Conservation (phyloP, 2,329 filamentous ascomycete genomes). For the Thelonectria discophora region DNA sequence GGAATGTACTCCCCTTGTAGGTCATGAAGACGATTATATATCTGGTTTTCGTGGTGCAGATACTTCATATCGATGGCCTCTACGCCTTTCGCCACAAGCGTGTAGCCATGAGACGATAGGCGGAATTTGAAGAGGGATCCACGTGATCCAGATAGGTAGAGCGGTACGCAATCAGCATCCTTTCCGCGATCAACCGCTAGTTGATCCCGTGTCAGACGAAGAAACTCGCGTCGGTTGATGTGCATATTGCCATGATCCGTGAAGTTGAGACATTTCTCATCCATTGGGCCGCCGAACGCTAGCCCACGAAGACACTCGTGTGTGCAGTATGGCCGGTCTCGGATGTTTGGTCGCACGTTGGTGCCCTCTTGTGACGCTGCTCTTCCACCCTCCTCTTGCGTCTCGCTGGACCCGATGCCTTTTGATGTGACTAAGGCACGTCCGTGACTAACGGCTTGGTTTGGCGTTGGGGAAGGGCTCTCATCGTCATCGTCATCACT, state of each 20-base stretch:
- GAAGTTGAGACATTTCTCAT: constrained; percentile 43
- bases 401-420: constrained; percentile 1
- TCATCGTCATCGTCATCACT: constrained; percentile 19
- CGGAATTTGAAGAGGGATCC: constrained; percentile 51
- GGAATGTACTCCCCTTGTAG: constrained; percentile 48
- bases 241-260: constrained; percentile 27
- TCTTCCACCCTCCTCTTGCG: not conserved
- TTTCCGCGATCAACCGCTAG: constrained; percentile 44
- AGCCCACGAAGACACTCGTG: constrained; percentile 42
- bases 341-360: not conserved
- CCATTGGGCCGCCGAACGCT: constrained; percentile 32
- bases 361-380: not conserved
- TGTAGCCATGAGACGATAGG: constrained; percentile 49
- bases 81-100: constrained; percentile 52
- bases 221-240: constrained; percentile 40
- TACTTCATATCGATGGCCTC: constrained; percentile 33
- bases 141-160: constrained; percentile 43
- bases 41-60: constrained; percentile 43
- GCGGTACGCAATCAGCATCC: constrained; percentile 43
- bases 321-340: constrained; percentile 19
- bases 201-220: constrained; percentile 39
- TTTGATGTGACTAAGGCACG: not conserved
- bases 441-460: not conserved
- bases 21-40: constrained; percentile 43
- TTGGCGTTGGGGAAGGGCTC: constrained; percentile 12